phyloP scores from a whole-genome alignment of 345 rosid genomes.

The Populus davidiana region DNA sequence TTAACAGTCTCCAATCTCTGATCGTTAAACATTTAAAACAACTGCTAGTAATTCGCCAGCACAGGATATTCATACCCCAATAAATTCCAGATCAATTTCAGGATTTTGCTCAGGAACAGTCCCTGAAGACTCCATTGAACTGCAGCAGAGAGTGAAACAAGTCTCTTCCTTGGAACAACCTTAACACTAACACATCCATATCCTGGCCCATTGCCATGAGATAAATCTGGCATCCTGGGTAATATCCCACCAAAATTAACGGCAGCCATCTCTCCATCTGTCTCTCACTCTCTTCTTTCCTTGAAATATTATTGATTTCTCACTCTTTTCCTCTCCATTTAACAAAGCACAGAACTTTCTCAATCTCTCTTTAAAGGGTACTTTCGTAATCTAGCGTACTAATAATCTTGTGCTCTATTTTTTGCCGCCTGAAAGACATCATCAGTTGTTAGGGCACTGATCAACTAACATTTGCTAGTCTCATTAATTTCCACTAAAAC shows the following conservation, averaged over 20 bases:
- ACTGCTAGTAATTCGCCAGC: not conserved
- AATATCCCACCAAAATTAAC: constrained; percentile 24
- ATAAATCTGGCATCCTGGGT: constrained; percentile 17
- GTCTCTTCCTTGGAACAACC: constrained; percentile 13
- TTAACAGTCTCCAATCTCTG: too few relatives aligned
- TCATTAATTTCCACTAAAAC: not conserved
- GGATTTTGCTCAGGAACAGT: constrained; percentile 35
- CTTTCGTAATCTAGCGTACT: not conserved
- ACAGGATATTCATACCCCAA: constrained; percentile 44
- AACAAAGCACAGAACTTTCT: not conserved
- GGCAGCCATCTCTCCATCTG: constrained; percentile 37
- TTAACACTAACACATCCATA: not conserved
- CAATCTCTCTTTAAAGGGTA: not conserved
- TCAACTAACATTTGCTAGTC: not conserved
- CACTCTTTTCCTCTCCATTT: not conserved
- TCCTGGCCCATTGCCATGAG: constrained; percentile 8
- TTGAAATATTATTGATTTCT: not conserved
- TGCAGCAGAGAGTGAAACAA: constrained; percentile 20
- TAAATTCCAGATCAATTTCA: constrained; percentile 72
- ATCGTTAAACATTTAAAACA: too few relatives aligned
- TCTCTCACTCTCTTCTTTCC: not conserved
- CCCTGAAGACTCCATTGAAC: constrained; percentile 33
- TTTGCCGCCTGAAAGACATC: constrained; percentile 14
- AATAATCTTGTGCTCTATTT: not conserved
- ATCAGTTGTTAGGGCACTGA: not conserved